phyloP scores from a whole-genome alignment of 805 yeast genomes.

The Candida khao-thaluensis region DNA sequence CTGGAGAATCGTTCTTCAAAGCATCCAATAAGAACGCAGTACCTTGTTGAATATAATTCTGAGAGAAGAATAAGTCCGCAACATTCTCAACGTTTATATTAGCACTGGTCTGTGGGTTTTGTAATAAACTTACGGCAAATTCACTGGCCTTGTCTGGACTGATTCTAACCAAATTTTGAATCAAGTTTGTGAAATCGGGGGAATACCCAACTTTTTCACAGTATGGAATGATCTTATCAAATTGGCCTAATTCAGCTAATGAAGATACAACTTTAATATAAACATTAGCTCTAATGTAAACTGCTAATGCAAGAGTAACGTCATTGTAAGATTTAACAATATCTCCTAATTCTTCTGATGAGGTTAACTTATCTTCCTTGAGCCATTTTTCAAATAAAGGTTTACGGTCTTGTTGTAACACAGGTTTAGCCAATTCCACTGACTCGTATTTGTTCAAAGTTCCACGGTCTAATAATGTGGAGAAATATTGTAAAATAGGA shows the following conservation, averaged over 20 bases:
- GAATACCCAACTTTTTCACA: slow-evolving; percentile 84
- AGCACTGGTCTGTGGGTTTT: slow-evolving; percentile 45
- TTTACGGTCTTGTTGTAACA: slow-evolving; percentile 90
- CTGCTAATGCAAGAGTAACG: slow-evolving; percentile 81
- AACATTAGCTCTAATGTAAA: slow-evolving; percentile 77
- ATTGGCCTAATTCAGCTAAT: slow-evolving; percentile 93
- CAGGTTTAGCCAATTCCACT: slow-evolving; percentile 92
- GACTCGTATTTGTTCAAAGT: slow-evolving; percentile 90
- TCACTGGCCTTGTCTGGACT: slow-evolving; percentile 99
- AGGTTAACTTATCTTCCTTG: slow-evolving; percentile 89
- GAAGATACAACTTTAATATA: slow-evolving; percentile 89
- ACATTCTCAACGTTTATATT: slow-evolving; percentile 77
- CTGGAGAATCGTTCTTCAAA: slow-evolving; percentile 86
- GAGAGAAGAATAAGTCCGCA: slow-evolving; percentile 92
- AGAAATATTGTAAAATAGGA: slow-evolving; percentile 90
- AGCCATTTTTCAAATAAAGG: slow-evolving; percentile 95
- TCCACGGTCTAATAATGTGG: slow-evolving; percentile 88
- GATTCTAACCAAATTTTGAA: slow-evolving; percentile 86
- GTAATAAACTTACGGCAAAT: slow-evolving; percentile 83
- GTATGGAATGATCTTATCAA: slow-evolving; percentile 92
- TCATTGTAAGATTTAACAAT: slow-evolving; percentile 82
- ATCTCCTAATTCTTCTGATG: slow-evolving; percentile 97
- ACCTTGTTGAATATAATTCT: slow-evolving; percentile 94
- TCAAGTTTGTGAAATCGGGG: slow-evolving; percentile 86
- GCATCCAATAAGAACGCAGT: slow-evolving; percentile 96